A percentile compares a stretch with the other conserved stretches of the same genome.
phyloP scores from a whole-genome alignment of 2,329 filamentous ascomycete species.

The Penicillium olsonii region DNA sequence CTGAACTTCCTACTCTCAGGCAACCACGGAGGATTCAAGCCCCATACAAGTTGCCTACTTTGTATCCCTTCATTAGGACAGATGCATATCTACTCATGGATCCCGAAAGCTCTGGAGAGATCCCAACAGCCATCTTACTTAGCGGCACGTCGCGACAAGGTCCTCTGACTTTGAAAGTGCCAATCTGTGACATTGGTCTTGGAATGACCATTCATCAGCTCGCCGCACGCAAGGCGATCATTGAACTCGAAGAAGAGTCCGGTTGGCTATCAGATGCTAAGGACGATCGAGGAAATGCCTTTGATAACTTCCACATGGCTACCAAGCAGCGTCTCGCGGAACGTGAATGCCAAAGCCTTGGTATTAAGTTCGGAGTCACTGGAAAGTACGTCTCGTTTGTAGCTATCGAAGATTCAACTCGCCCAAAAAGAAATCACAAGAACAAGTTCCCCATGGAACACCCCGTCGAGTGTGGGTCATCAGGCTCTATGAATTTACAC shows the following conservation, averaged over 20 bases:
- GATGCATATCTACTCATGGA: slow-evolving; percentile 67
- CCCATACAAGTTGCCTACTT: slow-evolving; percentile 62
- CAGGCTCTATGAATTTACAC: not conserved
- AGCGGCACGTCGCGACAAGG: slow-evolving; percentile 59
- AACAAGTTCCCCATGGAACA: not conserved
- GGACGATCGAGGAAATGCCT: slow-evolving; percentile 43
- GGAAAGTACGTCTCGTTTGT: slow-evolving; percentile 75
- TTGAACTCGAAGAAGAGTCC: slow-evolving; percentile 69
- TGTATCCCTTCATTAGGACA: slow-evolving; percentile 68
- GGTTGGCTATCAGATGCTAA: slow-evolving; percentile 64
- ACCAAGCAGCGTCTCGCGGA: slow-evolving; percentile 63
- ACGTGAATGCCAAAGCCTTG: slow-evolving; percentile 66
- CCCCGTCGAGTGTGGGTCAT: not conserved
- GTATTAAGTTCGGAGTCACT: slow-evolving; percentile 65
- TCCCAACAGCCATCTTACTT: slow-evolving; percentile 59
- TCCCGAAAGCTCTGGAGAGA: slow-evolving; percentile 48
- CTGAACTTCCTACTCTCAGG: slow-evolving; percentile 51
- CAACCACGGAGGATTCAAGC: slow-evolving; percentile 64
- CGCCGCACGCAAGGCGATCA: slow-evolving; percentile 66
- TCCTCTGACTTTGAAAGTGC: slow-evolving; percentile 65
- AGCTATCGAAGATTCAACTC: slow-evolving; percentile 54
- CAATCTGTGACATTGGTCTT: slow-evolving; percentile 53
- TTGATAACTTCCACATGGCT: slow-evolving; percentile 52
- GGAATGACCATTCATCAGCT: slow-evolving; percentile 68
- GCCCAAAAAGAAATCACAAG: not conserved